These are phyloP conservation scores for Hanseniaspora occidentalis DNA, from an alignment of 805 yeast genomes.

Conservation along the genomic window DNA sequence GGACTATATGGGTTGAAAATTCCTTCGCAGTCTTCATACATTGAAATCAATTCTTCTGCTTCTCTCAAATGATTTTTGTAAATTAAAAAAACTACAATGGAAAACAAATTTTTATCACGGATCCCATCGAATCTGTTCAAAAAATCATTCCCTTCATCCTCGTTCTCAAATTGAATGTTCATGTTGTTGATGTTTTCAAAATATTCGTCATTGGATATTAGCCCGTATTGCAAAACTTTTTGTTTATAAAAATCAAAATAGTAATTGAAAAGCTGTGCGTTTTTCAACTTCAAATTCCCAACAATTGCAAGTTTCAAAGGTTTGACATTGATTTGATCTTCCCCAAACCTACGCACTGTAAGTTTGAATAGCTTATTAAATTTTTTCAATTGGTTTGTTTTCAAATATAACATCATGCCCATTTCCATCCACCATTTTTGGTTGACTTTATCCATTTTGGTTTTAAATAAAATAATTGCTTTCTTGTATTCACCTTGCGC, in stretches of 20 bases:
- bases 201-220: constrained; percentile 5
- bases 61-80: neutral
- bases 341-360: constrained; percentile 17
- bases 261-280: constrained; percentile 18
- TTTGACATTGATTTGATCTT: constrained; percentile 27
- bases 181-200: neutral
- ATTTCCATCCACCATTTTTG: constrained; percentile 43
- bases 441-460: constrained; percentile 25
- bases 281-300: constrained; percentile 19
- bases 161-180: constrained; percentile 12
- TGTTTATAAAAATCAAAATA: constrained; percentile 23
- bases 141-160: constrained; percentile 20
- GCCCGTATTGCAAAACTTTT: constrained; percentile 19
- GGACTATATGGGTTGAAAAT: neutral
- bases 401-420: constrained; percentile 31
- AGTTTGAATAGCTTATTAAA: constrained; percentile 26
- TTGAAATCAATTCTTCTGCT: neutral
- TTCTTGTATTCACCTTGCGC: constrained; percentile 21
- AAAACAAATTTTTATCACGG: constrained; percentile 15
- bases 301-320: constrained; percentile 26
- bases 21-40: neutral
- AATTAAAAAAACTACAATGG: neutral
- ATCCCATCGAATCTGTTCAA: constrained; percentile 20
- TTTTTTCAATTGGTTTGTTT: constrained; percentile 20
- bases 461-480: constrained; percentile 28